Evolutionary conservation across 495 filamentous ascomycete species (phyloP), one percentile per base, ranked within the genome.

Genomic region (Neurospora sp.): DNA sequence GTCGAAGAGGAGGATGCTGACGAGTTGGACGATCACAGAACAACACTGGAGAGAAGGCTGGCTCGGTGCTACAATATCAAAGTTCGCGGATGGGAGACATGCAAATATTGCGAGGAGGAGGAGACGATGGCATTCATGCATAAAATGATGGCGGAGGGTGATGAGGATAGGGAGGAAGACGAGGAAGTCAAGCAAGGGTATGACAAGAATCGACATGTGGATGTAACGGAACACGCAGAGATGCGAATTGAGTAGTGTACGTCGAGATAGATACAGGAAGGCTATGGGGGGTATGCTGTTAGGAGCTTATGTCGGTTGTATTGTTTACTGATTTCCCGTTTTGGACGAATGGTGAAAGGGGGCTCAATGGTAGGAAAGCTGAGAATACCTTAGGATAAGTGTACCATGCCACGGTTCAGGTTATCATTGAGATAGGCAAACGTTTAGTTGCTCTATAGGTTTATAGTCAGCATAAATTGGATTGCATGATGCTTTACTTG

Each of bases 61-160:
- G 27, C 53, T 35, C 22, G 27, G 5, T 66, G 22, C 53, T 35
- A 11, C 4, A 18, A 66, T 5, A 35, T 35, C 31, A 66, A 37
- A 5, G 12, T 18, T 66, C 6, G 2, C 27, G 53, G 12, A 16
- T 66, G 27, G 48, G 12, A 66, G 53, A 37, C 27, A 35, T 66
- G 53, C 53, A 3, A 66, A 4, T 31, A 31, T 1, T 75, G 78
- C 74, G 75, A 73, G 12, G 61, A 68, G 53, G 22, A 4, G 27
- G 27, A 66, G 14, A 16, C 27, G 6, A 35, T 37, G 27, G 27
- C 14, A 10, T 14, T 31, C 14, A 35, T 18, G 53, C 38, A 3
- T 42, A 48, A 35, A 9, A 16, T 6, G 66, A 69, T 42, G 18
- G 3, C 11, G 20, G 48, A 20, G n/a, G 40, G 8, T 66, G 73